Evolutionary conservation across 225 moss, liverwort and hornwort genomes (phyloP), one percentile per base, ranked within the genome.

Genomic region (Climacium dendroides): DNA sequence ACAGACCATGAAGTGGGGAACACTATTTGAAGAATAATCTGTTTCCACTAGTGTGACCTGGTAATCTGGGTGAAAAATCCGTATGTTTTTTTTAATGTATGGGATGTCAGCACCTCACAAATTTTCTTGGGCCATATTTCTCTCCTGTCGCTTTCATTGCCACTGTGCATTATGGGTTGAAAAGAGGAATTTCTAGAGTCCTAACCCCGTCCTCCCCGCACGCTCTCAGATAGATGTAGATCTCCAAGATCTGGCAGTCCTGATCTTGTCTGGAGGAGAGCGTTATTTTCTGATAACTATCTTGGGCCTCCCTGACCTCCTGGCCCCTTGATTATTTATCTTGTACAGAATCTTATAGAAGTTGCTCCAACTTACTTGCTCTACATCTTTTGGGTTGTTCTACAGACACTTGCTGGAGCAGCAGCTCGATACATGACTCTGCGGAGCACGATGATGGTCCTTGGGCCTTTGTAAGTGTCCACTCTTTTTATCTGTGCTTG

Each of bases 321-420:
- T 43, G 47, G 19, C 7, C 26, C 47, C 25, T 50, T 12, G 17
- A 47, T 12, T 35, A 15, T 81, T 81, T n/a, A 17, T 39, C 9
- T 53, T 19, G 6, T 67, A 8, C 50, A 29, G 37, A 85, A 73
- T 58, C 35, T 78, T 53, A 25, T 60, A 47, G 65, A 65, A 39
- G 53, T 63, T 67, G 45, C 53, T 19, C 18, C 11, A 81, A 25
- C 71, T 76, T 35, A 74, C 48, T 80, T 81, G 63, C 74, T 78
- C 37, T 59, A 45, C 34, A 39, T 70, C 47, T 58, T 66, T 70
- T 77, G 83, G 48, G 28, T 74, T 85, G 79, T 85, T 79, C 41
- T 30, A 48, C 92, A 98, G 98, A 97, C 97, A 63, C 96, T 97
- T 82, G 92, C 95, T 61, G 96, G 97, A 92, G 95, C 98, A 83